These are phyloP conservation scores for Amaranthus palmeri DNA, from an alignment of 148 eudicot species.

Conservation along the genomic window DNA sequence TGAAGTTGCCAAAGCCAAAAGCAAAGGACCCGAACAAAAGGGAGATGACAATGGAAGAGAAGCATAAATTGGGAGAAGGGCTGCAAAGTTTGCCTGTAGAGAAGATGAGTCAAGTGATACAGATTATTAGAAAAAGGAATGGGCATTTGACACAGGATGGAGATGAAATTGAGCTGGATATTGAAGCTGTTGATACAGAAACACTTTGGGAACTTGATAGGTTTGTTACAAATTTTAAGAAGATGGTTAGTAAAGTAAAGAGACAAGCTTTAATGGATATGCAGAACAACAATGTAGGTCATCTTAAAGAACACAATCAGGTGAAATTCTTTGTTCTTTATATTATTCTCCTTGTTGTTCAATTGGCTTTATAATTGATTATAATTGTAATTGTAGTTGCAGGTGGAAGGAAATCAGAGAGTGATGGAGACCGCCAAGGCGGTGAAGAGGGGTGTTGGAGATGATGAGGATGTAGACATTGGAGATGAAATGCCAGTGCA, in stretches of 20 bases:
- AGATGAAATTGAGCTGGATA: conserved; percentile 89
- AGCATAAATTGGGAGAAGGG: conserved; percentile 65
- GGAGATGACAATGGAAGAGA: conserved; percentile 73
- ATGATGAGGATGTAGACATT: conserved; percentile 77
- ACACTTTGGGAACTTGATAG: conserved; percentile 92
- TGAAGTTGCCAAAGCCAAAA: conserved; percentile 73
- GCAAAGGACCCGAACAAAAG: conserved; percentile 78
- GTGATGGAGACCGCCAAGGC: conserved; percentile 34
- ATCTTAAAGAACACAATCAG: conserved; percentile 18
- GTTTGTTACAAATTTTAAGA: conserved; percentile 83
- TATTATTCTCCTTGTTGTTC: not conserved
- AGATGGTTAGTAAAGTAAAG: conserved; percentile 64
- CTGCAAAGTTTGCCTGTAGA: conserved; percentile 76
- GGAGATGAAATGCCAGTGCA: conserved; percentile 78
- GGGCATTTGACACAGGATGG: conserved; percentile 67
- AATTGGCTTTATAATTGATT: not conserved
- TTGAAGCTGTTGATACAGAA: conserved; percentile 76
- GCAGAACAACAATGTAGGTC: conserved; percentile 27
- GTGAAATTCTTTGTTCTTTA: conserved; percentile 3
- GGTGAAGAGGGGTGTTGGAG: conserved; percentile 40
- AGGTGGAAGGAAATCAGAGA: conserved; percentile 53
- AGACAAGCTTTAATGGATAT: conserved; percentile 58
- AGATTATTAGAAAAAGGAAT: conserved; percentile 72
- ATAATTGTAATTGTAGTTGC: not conserved
- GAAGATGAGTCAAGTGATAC: conserved; percentile 74